These are phyloP conservation scores for Ophiostoma tasmaniense DNA, from an alignment of 2,329 filamentous ascomycete species.

Conservation along the genomic window DNA sequence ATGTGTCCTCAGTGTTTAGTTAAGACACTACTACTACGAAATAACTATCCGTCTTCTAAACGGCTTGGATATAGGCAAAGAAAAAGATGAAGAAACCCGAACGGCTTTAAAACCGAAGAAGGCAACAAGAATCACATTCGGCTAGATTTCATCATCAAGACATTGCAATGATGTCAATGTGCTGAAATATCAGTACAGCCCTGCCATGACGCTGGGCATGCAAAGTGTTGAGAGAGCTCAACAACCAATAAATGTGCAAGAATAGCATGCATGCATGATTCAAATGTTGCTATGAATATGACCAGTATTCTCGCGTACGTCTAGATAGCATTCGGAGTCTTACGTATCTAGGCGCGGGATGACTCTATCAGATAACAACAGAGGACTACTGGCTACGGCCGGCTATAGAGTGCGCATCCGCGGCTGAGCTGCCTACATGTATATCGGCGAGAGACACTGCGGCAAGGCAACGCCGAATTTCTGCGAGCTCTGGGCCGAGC, in stretches of 20 bases:
- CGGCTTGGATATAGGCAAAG: no score
- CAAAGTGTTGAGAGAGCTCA: neutral
- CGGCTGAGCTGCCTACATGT: neutral
- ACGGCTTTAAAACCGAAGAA: no score
- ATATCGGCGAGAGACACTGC: neutral
- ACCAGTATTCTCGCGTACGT: neutral
- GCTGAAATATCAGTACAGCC: neutral
- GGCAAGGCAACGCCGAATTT: neutral
- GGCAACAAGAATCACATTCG: no score
- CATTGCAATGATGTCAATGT: neutral
- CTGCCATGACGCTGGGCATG: neutral
- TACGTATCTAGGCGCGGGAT: neutral
- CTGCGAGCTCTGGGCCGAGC: neutral
- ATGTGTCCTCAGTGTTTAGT: neutral
- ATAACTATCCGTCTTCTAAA: no score
- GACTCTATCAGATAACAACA: neutral
- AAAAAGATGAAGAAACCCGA: no score
- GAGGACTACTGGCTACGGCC: neutral
- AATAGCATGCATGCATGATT: neutral
- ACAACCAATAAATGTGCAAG: neutral
- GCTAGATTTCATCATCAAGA: neutral
- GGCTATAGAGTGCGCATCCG: neutral
- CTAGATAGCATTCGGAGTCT: neutral
- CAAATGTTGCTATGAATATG: neutral
- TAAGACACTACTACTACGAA: neutral